Base-by-base conservation (phyloP, 176 grass and related monocot species). In the Oropetium thomaeum region DNA sequence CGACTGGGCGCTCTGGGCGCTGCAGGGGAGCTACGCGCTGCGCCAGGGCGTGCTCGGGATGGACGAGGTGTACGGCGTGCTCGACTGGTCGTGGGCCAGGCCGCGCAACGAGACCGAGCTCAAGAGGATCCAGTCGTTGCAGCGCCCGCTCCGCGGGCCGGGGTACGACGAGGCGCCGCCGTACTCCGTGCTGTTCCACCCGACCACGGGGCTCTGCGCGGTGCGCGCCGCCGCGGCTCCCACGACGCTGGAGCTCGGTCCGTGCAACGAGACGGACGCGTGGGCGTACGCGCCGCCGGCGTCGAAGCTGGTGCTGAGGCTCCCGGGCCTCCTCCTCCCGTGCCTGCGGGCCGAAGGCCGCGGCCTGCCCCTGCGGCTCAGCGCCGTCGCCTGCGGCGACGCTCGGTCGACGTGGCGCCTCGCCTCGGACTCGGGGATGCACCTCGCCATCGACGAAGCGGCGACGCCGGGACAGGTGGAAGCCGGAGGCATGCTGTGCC, bases 1-100 rank as follows among this genome's bases (percentile, higher is more conserved):
- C 40, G 92, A 96, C 71, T 89, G 86, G 92, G 88, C 81, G 7
- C 69, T 91, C 67, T 96, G 92, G 89, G 40, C 65, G 55, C 72
- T 96, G 73, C 86, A 81, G 69, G 92, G 92, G 16, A 96, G 80
- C 73, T 96, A 96, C 77, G 87, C 87, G 25, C 53, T 91, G 39
- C 69, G 92, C 34, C 47, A 96, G 80, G 89, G 92, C 34, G 71
- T 63, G 26, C 38, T 45, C 2, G 84, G 83, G 5, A 47, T 67
- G 10, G 92, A 92, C 31, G 86, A 87, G 86, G 60, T 58, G 8
- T 96, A 87, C 64, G 92, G 92, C 15, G 69, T 87, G 17, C 80
- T 96, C 48, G 77, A 81, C 23, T 89, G 69, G 74, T 82, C 87
- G 0, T 96, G 92, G 89, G 59, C 19, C 51, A 73, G 32, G 31